phyloP scores from a whole-genome alignment of 2,329 filamentous ascomycete genomes.

The Dothideomycetes sp. region DNA sequence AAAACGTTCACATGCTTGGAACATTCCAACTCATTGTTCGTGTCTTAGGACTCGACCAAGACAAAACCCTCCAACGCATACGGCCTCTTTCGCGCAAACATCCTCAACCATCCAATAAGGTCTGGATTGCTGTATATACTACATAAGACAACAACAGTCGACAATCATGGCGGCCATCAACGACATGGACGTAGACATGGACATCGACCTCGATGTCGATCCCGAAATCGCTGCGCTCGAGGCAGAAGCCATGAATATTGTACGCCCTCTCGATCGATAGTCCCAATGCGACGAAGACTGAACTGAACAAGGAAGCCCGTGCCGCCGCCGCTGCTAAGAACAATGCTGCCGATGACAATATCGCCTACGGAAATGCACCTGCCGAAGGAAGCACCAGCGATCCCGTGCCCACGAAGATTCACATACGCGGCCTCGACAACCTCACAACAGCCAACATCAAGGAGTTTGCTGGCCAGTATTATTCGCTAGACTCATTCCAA shows the following conservation, averaged over 20 bases:
- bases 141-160: no score
- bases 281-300: slow-evolving; percentile 6
- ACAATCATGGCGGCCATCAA: slow-evolving; percentile 23
- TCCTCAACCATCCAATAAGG: no score
- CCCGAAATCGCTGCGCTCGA: slow-evolving; percentile 25
- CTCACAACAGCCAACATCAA: slow-evolving; percentile 74
- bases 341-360: slow-evolving; percentile 32
- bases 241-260: slow-evolving; percentile 21
- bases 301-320: slow-evolving; percentile 17
- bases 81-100: no score
- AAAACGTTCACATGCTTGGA: no score
- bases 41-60: no score
- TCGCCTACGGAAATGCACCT: slow-evolving; percentile 22
- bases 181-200: slow-evolving; percentile 27
- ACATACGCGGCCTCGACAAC: slow-evolving; percentile 73
- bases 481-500: slow-evolving; percentile 44
- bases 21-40: no score
- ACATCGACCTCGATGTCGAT: slow-evolving; percentile 22
- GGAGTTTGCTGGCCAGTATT: slow-evolving; percentile 58
- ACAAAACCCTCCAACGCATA: no score
- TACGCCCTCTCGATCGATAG: slow-evolving; percentile 4
- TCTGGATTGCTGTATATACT: no score
- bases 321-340: slow-evolving; percentile 5
- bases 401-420: slow-evolving; percentile 55
- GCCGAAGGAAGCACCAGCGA: slow-evolving; percentile 23